Evolutionary conservation across 164 flowering plant genomes (phyloP).

Genomic region (Dillenia turbinata): DNA sequence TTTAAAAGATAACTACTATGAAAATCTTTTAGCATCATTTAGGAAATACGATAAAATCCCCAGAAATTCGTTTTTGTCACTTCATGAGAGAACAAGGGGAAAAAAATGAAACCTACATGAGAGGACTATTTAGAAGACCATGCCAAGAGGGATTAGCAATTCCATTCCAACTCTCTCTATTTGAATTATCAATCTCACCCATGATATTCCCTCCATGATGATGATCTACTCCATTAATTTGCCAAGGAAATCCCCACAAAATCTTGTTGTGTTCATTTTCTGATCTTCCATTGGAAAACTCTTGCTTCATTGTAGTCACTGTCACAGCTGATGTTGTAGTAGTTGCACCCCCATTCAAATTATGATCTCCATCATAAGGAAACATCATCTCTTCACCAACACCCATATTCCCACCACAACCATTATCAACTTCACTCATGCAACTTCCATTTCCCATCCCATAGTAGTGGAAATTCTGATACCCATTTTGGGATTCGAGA

Average conservation of each 20-base stretch:
- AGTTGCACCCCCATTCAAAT: slow-evolving; percentile 24
- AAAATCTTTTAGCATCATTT: background rate
- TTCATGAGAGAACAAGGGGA: background rate
- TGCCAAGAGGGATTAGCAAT: slow-evolving; percentile 56
- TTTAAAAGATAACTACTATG: background rate
- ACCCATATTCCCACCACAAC: background rate
- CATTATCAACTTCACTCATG: slow-evolving; percentile 16
- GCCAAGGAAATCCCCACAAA: slow-evolving; percentile 72
- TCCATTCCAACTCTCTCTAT: slow-evolving; percentile 61
- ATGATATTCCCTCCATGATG: slow-evolving; percentile 30
- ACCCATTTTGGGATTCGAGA: slow-evolving; percentile 30
- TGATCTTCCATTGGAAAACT: slow-evolving; percentile 17
- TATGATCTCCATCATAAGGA: slow-evolving; percentile 23
- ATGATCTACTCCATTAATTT: slow-evolving; percentile 11
- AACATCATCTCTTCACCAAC: slow-evolving; percentile 13
- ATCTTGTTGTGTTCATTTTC: slow-evolving; percentile 27
- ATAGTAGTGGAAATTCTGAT: slow-evolving; percentile 34
- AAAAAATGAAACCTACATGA: slow-evolving; percentile 38
- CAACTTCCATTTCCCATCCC: slow-evolving; percentile 31
- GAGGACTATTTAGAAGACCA: slow-evolving; percentile 70
- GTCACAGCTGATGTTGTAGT: slow-evolving; percentile 21
- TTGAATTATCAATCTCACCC: slow-evolving; percentile 32
- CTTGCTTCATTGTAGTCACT: slow-evolving; percentile 52
- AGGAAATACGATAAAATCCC: slow-evolving; percentile 4
- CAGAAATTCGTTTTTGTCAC: background rate